Evolutionary conservation across 495 filamentous ascomycete species (phyloP), one percentile per base, ranked within the genome.

Genomic region (Penicillium crystallinum): DNA sequence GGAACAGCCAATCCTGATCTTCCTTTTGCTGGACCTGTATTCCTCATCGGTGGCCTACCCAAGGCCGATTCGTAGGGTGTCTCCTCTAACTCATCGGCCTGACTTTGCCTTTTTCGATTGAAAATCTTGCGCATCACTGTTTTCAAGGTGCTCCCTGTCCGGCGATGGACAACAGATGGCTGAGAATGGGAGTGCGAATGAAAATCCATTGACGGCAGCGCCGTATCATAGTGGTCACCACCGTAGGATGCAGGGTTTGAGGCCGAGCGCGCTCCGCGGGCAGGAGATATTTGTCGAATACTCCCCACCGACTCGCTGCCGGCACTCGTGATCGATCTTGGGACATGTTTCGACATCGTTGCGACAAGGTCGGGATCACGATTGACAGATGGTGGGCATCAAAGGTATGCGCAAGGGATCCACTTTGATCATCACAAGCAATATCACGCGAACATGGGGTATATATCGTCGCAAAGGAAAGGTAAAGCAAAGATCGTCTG

Each of bases 71-170:
- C 64, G 19, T 48, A 41, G 0, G 58, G 56, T 25, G 21, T 54
- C 19, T 66, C 68, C 18, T 74, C 68, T n/a, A 67, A 19, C 11
- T 56, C 61, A 49, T 71, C 69, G 15, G 63, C 31, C 39, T 70
- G 61, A 21, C 73, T 73, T n/a, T 70, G 69, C 45, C 69, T 54
- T 56, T 71, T 75, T 4, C 70, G 60, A 18, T 65, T 74, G 59
- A 77, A 77, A 21, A 77, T 71, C 56, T 70, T 77, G 34, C 70
- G 68, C 74, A 77, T 77, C 10, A 77, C 74, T 2, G 70, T 75
- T 49, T 73, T 75, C 37, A 75, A 47, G 1, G 74, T 74, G 47
- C 72, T 77, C 9, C 68, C 74, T 0, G 68, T 73, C 8, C 74
- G 70, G 22, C 74, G 74, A 46, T 72, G 69, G 17, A 52, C 49